Evolutionary conservation across 1,139 yeast species (phyloP).

Genomic region (Suhomyces bolitotheri): DNA sequence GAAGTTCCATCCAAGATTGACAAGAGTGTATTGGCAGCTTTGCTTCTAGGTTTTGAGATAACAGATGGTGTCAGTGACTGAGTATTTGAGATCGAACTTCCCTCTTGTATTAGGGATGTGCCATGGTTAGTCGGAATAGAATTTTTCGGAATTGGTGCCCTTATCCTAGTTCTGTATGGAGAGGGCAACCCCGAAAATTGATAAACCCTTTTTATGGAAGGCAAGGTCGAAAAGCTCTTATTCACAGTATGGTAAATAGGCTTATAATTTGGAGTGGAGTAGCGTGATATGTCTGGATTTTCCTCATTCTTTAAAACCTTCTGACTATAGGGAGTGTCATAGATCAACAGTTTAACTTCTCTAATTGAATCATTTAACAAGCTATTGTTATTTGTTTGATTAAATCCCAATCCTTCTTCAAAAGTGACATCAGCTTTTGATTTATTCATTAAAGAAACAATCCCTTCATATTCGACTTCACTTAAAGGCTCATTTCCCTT

Average conservation of each 20-base stretch:
- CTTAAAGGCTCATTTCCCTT: conserved; percentile 78
- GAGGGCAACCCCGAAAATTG: conserved; percentile 67
- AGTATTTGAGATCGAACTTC: too few species aligned
- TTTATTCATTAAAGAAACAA: conserved; percentile 51
- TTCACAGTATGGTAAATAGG: conserved; percentile 38
- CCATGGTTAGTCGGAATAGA: conserved; percentile 1
- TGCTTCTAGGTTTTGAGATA: conserved; percentile 43
- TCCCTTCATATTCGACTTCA: conserved; percentile 84
- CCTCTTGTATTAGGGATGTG: background rate
- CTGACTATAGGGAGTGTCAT: conserved; percentile 25
- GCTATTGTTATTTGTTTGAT: background rate
- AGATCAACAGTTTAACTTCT: conserved; percentile 9
- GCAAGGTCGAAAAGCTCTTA: conserved; percentile 31
- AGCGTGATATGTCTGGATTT: conserved; percentile 1
- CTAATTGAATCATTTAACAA: conserved; percentile 7
- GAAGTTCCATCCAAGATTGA: conserved; percentile 54
- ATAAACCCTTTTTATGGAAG: conserved; percentile 52
- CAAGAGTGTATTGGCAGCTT: conserved; percentile 65
- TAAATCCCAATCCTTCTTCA: background rate
- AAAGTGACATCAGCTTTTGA: conserved; percentile 16
- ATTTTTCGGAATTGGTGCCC: conserved; percentile 26
- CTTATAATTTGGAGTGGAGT: conserved; percentile 43
- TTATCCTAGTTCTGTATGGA: conserved; percentile 58
- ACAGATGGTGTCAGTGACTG: background rate
- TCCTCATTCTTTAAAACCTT: conserved; percentile 20